Conservation (phyloP, 1,139 yeast genomes). For the Protomyces inouyei region DNA sequence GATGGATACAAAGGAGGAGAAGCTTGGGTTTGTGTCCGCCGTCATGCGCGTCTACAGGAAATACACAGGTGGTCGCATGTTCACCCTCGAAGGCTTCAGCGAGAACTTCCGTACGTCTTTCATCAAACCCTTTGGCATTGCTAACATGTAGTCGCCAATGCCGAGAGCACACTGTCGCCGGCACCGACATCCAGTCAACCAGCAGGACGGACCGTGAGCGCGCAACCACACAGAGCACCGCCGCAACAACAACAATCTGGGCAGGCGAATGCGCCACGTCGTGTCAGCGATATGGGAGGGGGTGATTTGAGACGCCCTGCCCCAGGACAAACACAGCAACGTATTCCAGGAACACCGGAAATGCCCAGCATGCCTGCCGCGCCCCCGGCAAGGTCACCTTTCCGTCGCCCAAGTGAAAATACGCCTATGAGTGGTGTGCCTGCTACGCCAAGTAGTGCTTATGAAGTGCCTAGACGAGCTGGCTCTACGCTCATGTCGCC, state of each 20-base stretch:
- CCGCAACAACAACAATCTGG: too few species aligned
- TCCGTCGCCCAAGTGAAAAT: background rate
- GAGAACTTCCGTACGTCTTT: background rate
- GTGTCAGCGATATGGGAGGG: background rate
- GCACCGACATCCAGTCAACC: background rate
- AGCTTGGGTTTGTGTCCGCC: conserved; percentile 60
- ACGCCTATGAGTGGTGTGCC: background rate
- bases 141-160: background rate
- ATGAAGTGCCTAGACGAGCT: background rate
- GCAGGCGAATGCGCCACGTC: background rate
- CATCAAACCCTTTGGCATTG: background rate
- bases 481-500: background rate
- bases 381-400: background rate
- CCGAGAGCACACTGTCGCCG: background rate
- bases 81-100: conserved; percentile 47
- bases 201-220: too few species aligned
- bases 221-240: too few species aligned
- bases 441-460: background rate
- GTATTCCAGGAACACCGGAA: background rate
- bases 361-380: background rate
- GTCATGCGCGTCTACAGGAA: conserved; percentile 60
- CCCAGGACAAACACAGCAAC: too few species aligned
- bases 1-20: conserved; percentile 62
- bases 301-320: too few species aligned
- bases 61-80: conserved; percentile 64